Evolutionary conservation across 2,329 filamentous ascomycete species (phyloP), one percentile per base, ranked within the genome.

Genomic region (Monosporascus cannonballus): DNA sequence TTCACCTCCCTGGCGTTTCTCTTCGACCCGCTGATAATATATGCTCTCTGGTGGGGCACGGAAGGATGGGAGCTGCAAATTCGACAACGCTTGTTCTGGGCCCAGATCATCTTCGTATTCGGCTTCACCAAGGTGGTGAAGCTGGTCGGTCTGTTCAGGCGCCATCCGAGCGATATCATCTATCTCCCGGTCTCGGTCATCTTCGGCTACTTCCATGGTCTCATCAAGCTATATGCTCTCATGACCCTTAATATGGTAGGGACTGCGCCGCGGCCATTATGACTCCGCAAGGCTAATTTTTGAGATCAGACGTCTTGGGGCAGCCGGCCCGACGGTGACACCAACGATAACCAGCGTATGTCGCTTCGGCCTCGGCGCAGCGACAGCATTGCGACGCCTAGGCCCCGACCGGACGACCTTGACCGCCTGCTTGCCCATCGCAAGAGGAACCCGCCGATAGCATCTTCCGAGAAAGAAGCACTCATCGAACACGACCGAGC

Each of bases 171-270:
- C 61, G 93, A 96, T 68, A 73, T 96, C 57, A 67, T 89, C 42
- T 88, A 89, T 65, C 76, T 96, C 49, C 90, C 90, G 1, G 77
- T 93, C n/a, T 96, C 91, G 39, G 84, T 96, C 62, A 57, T 90
- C 15, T 97, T 96, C 71, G 93, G 93, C 49, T 96, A 94, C 72
- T 88, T 95, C 63, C 93, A 97, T 69, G 90, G 92, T 56, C 71
- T 91, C 56, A 92, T 97, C 77, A 96, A 96, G 77, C 77, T 96
- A 57, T 93, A 93, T 66, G 91, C 93, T 41, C 78, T 92, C 56
- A 77, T 87, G 60, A 96, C 92, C 54, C 81, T 92, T 61, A 86
- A 87, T 66, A 86, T 89, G 83, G 90, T 95, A 81, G 72, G 62
- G n/a, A 44, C 14, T 24, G 14, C 5, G 3, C 20, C 14, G 9